phyloP scores from a whole-genome alignment of 306 rosid species.

The Hylodesmum podocarpum region DNA sequence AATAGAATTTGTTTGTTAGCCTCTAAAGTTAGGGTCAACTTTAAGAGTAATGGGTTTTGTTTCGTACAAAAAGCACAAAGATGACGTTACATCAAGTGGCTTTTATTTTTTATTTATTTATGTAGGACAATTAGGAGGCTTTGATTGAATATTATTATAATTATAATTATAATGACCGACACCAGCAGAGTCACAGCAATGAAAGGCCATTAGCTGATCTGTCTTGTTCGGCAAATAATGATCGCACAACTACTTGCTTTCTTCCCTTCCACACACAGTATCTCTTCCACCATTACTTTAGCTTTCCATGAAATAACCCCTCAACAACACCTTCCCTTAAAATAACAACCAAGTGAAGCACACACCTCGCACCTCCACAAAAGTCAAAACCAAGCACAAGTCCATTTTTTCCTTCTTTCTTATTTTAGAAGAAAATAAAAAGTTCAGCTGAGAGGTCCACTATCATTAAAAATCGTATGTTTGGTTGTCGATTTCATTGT shows the following conservation, averaged over 20 bases:
- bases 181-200: slow-evolving; percentile 19
- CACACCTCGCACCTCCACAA: no score
- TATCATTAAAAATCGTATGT: slow-evolving; percentile 8
- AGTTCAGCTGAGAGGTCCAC: slow-evolving; percentile 31
- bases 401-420: slow-evolving; percentile 1
- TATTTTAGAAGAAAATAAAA: neutral
- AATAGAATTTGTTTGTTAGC: neutral
- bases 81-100: slow-evolving; percentile 21
- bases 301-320: slow-evolving; percentile 34
- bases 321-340: slow-evolving; percentile 19
- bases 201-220: slow-evolving; percentile 27
- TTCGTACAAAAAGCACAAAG: slow-evolving; percentile 30
- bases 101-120: neutral
- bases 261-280: neutral
- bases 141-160: slow-evolving; percentile 25
- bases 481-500: slow-evolving; percentile 15
- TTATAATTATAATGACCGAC: slow-evolving; percentile 46
- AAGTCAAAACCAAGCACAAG: neutral
- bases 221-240: slow-evolving; percentile 34
- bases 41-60: slow-evolving; percentile 4
- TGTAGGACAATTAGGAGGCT: neutral
- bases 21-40: slow-evolving; percentile 28
- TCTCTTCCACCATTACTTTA: neutral
- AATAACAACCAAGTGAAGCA: slow-evolving; percentile 3
- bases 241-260: slow-evolving; percentile 26